Base-by-base conservation (phyloP, 202 grass and related monocot genomes). In the Zizania palustris region DNA sequence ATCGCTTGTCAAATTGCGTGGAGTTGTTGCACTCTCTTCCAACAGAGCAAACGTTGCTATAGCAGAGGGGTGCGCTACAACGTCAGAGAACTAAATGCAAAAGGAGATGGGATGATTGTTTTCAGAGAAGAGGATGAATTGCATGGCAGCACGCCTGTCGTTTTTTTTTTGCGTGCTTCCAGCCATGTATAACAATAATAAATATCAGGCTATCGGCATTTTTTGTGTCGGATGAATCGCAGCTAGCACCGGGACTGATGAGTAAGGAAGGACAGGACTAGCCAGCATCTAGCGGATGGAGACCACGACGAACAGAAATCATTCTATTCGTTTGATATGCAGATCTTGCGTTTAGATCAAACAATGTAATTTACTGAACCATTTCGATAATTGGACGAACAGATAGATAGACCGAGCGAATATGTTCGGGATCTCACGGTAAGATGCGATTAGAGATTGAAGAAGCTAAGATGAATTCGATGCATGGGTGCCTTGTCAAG, bases 41-140 rank as follows among this genome's bases (percentile, higher is more conserved):
- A 60, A 45, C 63, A 41, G 71, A 37, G 67, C 45, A 54, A 11
- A 72, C 34, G 56, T 72, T 80, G 67, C 78, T 80, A 28, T 28
- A 22, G n/a, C 67, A 54, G 44, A 63, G 14, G 62, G 35, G 54
- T 35, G 80, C 10, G 63, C 43, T 9, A 8, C 72, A 62, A 76
- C 53, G 35, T 37, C 63, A 6, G 9, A 11, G 3, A 48, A 50
- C 71, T 35, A 21, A 40, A 82, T 75, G 80, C 80, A 35, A 11
- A 74, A 58, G 72, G 61, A 54, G 51, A 68, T 42, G 35, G 42
- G 12, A 19, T 60, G n/a, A 63, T 33, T 75, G 62, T 18, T 75
- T 50, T 42, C 71, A 60, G 43, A 50, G 34, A 50, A 19, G 54
- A 69, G 5, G 55, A 49, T 16, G 65, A 9, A 68, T 13, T 33